Conservation (phyloP, 805 yeast species). For the Nakazawaea laoshanensis region DNA sequence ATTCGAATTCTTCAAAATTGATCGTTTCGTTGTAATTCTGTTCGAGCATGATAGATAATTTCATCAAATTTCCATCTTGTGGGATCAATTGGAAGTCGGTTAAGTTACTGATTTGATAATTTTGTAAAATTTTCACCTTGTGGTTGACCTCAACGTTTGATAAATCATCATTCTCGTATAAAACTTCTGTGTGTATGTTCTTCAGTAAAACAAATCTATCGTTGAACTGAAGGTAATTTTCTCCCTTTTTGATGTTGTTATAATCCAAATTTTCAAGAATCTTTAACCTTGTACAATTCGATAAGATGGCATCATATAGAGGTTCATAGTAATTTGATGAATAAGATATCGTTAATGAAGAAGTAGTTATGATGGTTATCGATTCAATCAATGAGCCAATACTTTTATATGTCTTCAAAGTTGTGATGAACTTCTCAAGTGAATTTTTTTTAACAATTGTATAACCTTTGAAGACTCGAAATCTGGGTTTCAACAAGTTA, state of each 20-base stretch:
- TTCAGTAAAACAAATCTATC: not conserved
- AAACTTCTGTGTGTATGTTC: slow-evolving; percentile 1
- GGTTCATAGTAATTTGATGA: slow-evolving; percentile 12
- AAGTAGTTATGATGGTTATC: slow-evolving; percentile 11
- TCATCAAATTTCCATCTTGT: slow-evolving; percentile 8
- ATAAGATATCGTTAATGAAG: slow-evolving; percentile 10
- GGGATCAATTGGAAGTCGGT: slow-evolving; percentile 13
- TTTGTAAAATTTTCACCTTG: not conserved
- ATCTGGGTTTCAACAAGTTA: slow-evolving; percentile 2
- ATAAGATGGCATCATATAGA: slow-evolving; percentile 2
- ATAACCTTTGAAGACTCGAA: not conserved
- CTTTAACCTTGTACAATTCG: slow-evolving; percentile 2
- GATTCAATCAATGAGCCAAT: slow-evolving; percentile 12
- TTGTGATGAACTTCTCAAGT: slow-evolving; percentile 10
- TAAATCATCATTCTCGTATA: slow-evolving; percentile 11
- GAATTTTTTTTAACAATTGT: slow-evolving; percentile 12
- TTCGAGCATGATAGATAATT: slow-evolving; percentile 13
- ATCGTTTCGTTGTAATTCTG: slow-evolving; percentile 13
- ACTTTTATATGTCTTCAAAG: slow-evolving; percentile 9
- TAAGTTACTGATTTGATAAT: slow-evolving; percentile 6
- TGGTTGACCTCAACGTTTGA: too few species aligned
- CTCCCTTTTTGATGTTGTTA: slow-evolving; percentile 7
- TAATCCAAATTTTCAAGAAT: slow-evolving; percentile 10
- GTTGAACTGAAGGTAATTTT: slow-evolving; percentile 9
- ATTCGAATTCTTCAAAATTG: slow-evolving; percentile 8